A percentile compares a stretch with the other conserved stretches of the same genome.
These are phyloP conservation scores for Pleurotus cornucopiae DNA, from an alignment of 768 basidiomycete species.

Conservation along the genomic window DNA sequence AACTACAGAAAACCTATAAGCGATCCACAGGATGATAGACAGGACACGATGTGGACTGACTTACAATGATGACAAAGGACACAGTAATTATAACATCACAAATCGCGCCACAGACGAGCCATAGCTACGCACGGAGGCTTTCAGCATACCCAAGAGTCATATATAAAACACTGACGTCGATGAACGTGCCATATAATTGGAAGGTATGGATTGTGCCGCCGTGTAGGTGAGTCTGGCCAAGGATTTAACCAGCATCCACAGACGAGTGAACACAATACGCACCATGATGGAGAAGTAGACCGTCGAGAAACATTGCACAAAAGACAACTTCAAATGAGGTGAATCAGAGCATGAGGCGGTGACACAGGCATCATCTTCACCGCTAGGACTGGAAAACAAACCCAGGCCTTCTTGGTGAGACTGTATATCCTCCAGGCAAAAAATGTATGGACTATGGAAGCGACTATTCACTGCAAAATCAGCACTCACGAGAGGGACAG, in stretches of 20 bases:
- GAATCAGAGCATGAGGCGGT: neutral
- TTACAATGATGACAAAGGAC: constrained; percentile 15
- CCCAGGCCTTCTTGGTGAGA: neutral
- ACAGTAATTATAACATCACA: constrained; percentile 22
- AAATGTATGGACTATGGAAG: neutral
- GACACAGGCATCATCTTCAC: neutral
- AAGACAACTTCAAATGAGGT: neutral
- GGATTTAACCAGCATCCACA: neutral
- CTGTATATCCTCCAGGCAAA: constrained; percentile 2
- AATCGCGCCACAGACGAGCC: constrained; percentile 12
- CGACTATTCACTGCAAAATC: neutral
- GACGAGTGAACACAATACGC: neutral
- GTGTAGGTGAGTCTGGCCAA: neutral
- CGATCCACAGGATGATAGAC: too few species aligned
- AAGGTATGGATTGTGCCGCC: neutral
- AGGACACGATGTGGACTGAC: neutral
- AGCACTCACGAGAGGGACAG: neutral
- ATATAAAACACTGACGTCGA: neutral
- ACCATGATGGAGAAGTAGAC: neutral
- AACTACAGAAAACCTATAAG: neutral
- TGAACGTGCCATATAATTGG: neutral
- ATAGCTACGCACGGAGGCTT: constrained; percentile 7
- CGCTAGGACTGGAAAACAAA: neutral
- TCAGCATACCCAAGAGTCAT: too few species aligned
- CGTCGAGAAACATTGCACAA: neutral